Evolutionary conservation across 768 basidiomycete genomes (phyloP), one percentile per base, ranked within the genome.

Genomic region (Lactifluus rugatus): DNA sequence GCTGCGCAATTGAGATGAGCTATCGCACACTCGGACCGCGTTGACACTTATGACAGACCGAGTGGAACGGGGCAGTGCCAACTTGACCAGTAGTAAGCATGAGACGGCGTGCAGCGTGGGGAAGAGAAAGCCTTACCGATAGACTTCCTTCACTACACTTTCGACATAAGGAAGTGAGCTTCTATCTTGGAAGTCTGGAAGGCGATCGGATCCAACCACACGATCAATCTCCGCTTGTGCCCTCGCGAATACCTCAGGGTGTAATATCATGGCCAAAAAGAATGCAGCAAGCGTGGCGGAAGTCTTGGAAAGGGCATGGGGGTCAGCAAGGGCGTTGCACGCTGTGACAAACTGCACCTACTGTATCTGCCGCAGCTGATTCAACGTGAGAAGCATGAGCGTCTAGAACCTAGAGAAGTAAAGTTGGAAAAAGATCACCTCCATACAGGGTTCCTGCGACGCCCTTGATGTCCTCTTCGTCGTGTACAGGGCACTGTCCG

Each of bases 221-320:
- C 36, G 28, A 42, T 70, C 69, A 46, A 70, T 60, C 45, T 70
- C 67, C 25, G 64, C 67, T 47, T 69, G 69, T 3, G 66, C 66
- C 37, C 54, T 62, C 5, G 48, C 51, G 52, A 68, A 65, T 9
- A 66, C 61, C 0, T 63, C 62, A 10, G 67, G 67, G 50, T 66
- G 58, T 41, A 58, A 39, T 36, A 48, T 53, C 61, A 66, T 65
- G 28, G 60, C 55, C 46, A 66, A 56, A 52, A 65, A 52, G 52
- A 66, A 62, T 23, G 64, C 16, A 13, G 44, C 34, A 25, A 65
- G 42, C 2, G 62, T 58, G 23, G 64, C 60, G 28, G 57, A 41
- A 8, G 64, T 64, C 64, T 65, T n/a, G 14, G n/a, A n/a, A 37
- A 49, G 17, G 10, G 26, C n/a, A 54, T 17, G 46, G 34, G 44